A percentile compares a stretch with the other conserved stretches of the same genome.
Conservation (phyloP, 169 alveolate genomes). For the Eimeria falciformis region DNA sequence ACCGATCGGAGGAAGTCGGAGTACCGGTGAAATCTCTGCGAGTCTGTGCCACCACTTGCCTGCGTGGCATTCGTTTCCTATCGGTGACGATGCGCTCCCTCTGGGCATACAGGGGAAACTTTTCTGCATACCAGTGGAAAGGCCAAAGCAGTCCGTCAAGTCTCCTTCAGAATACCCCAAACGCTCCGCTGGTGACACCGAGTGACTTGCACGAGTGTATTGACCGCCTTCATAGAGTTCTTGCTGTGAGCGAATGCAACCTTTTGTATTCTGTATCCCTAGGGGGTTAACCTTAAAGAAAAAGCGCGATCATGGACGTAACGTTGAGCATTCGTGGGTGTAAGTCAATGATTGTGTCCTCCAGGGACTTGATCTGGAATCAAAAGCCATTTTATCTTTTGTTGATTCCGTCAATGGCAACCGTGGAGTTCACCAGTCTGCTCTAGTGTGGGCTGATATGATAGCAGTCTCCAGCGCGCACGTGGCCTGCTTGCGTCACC, state of each 20-base stretch:
- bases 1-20: conserved; percentile 49
- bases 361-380: conserved; percentile 63
- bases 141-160: conserved; percentile 24
- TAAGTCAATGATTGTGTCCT: neutral
- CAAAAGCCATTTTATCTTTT: conserved; percentile 27
- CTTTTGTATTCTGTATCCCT: neutral
- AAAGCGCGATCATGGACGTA: too few species aligned
- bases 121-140: conserved; percentile 46
- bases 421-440: conserved; percentile 46
- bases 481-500: conserved; percentile 56
- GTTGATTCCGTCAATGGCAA: neutral
- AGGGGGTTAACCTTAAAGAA: too few species aligned
- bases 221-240: conserved; percentile 61
- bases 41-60: conserved; percentile 46
- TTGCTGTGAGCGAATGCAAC: conserved; percentile 10
- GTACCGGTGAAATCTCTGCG: conserved; percentile 45
- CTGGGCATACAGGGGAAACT: conserved; percentile 37
- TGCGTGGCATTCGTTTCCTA: conserved; percentile 59
- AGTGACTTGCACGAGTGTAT: conserved; percentile 51
- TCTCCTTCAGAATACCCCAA: neutral
- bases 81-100: conserved; percentile 54
- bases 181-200: conserved; percentile 58
- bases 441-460: conserved; percentile 73
- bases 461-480: conserved; percentile 52
- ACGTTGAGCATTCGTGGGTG: too few species aligned